Evolutionary conservation across 306 rosid species (phyloP).

Genomic region (Vigna mungo): DNA sequence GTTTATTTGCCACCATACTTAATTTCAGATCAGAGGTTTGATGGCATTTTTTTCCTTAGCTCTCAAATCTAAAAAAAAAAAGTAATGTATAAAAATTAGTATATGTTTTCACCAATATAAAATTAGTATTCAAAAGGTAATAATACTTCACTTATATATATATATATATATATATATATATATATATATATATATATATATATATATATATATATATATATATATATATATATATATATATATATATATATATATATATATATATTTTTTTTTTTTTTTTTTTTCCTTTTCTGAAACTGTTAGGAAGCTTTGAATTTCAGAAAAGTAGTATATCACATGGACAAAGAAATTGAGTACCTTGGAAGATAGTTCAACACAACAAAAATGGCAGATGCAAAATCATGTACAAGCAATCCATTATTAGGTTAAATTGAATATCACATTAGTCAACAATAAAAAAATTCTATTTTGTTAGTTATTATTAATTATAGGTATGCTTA

Average conservation of each 20-base stretch:
- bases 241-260: too few relatives aligned
- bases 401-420: neutral
- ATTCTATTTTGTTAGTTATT: too few relatives aligned
- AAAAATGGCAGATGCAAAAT: slow-evolving; percentile 10
- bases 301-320: slow-evolving; percentile 33
- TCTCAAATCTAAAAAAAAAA: neutral
- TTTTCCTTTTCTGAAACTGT: neutral
- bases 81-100: too few relatives aligned
- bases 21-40: neutral
- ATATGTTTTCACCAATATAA: too few relatives aligned
- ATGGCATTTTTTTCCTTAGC: neutral
- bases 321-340: slow-evolving; percentile 35
- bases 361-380: slow-evolving; percentile 11
- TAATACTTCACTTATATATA: too few relatives aligned
- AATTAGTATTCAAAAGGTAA: too few relatives aligned
- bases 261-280: neutral
- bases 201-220: too few relatives aligned
- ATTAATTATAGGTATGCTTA: too few relatives aligned
- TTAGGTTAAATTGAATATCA: neutral
- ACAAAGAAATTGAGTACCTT: slow-evolving; percentile 38
- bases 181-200: too few relatives aligned
- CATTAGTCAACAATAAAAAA: neutral
- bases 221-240: too few relatives aligned
- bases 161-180: too few relatives aligned
- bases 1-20: neutral